Evolutionary conservation across 2,329 filamentous ascomycete genomes (phyloP).

Genomic region (Rhinocladiella similis): DNA sequence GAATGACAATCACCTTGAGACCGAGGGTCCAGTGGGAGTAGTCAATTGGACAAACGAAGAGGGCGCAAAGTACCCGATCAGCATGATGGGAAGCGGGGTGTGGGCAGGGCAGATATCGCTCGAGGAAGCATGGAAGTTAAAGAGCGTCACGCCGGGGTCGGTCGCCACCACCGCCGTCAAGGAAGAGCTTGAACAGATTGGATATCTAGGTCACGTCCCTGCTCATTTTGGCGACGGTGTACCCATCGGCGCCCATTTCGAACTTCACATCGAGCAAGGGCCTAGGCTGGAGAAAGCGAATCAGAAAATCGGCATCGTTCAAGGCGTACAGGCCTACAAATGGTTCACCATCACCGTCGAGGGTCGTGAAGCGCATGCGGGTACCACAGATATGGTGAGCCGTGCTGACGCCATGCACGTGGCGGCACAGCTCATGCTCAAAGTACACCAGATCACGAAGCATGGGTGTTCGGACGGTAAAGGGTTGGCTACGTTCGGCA

Average conservation of each 20-base stretch:
- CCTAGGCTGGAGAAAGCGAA: slow-evolving; percentile 67
- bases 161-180: slow-evolving; percentile 52
- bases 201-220: slow-evolving; percentile 61
- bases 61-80: slow-evolving; percentile 74
- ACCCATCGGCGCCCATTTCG: slow-evolving; percentile 77
- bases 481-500: slow-evolving; percentile 69
- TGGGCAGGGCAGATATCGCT: slow-evolving; percentile 69
- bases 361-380: slow-evolving; percentile 71
- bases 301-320: slow-evolving; percentile 68
- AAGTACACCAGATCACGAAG: slow-evolving; percentile 61
- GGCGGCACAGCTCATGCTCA: slow-evolving; percentile 66
- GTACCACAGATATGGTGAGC: slow-evolving; percentile 68
- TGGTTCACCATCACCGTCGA: slow-evolving; percentile 69
- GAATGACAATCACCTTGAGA: slow-evolving; percentile 66
- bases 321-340: slow-evolving; percentile 71
- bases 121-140: slow-evolving; percentile 59
- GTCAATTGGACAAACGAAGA: slow-evolving; percentile 85
- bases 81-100: slow-evolving; percentile 73
- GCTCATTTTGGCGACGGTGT: slow-evolving; percentile 51
- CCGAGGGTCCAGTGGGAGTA: slow-evolving; percentile 69
- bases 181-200: slow-evolving; percentile 67
- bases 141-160: slow-evolving; percentile 55
- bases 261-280: slow-evolving; percentile 83
- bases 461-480: slow-evolving; percentile 39
- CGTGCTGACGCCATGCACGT: slow-evolving; percentile 69